These are phyloP conservation scores for Crataegus laevigata DNA, from an alignment of 306 rosid species.

Conservation along the genomic window DNA sequence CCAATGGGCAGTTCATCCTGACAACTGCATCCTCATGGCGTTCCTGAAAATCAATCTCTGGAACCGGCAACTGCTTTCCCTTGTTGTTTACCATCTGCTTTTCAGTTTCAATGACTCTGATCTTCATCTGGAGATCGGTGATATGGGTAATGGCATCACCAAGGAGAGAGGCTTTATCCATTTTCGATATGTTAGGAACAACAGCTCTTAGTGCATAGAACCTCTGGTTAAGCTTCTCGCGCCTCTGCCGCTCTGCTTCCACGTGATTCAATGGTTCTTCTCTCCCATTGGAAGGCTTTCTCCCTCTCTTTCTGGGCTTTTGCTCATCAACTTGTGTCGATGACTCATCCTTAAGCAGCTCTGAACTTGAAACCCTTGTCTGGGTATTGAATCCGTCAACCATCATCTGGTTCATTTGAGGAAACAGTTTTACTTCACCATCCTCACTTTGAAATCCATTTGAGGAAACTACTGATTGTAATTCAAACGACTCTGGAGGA, in stretches of 20 bases:
- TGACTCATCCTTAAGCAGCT: constrained; percentile 57
- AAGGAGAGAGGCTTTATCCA: constrained; percentile 93
- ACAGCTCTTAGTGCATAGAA: constrained; percentile 86
- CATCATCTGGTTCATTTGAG: constrained; percentile 46
- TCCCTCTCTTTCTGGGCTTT: constrained; percentile 85
- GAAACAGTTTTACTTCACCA: constrained; percentile 53
- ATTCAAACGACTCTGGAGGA: constrained; percentile 56
- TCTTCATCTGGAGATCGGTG: constrained; percentile 79
- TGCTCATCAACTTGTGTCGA: constrained; percentile 59
- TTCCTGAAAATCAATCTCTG: constrained; percentile 73
- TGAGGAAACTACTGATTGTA: constrained; percentile 48
- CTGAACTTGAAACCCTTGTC: constrained; percentile 38
- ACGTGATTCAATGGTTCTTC: constrained; percentile 92
- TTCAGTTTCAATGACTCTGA: constrained; percentile 73
- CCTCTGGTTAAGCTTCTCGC: constrained; percentile 91
- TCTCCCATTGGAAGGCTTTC: constrained; percentile 92
- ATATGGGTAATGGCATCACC: constrained; percentile 83
- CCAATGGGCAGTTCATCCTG: constrained; percentile 63
- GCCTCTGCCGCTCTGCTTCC: constrained; percentile 89
- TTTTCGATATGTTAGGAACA: constrained; percentile 88
- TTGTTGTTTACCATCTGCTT: constrained; percentile 41
- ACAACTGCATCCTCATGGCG: constrained; percentile 67
- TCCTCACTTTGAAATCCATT: constrained; percentile 49
- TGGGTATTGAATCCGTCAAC: constrained; percentile 57
- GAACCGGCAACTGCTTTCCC: constrained; percentile 25